Percentiles rank a stretch among this genome's conserved stretches.
These are phyloP conservation scores for Mycena galericulata DNA, from an alignment of 768 basidiomycete genomes.

Conservation along the genomic window DNA sequence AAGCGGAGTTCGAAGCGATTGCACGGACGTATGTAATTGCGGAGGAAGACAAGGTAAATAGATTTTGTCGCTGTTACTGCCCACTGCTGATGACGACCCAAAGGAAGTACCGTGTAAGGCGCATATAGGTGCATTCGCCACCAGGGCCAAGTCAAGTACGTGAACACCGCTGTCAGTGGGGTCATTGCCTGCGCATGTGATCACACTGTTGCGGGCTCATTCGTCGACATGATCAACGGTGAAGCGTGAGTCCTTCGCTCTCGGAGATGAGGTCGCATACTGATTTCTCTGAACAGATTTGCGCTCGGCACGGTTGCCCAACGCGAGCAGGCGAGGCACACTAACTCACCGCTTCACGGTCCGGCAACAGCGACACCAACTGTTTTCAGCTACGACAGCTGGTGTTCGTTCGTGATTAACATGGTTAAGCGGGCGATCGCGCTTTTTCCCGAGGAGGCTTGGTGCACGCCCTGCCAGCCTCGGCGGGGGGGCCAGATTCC, in stretches of 20 bases:
- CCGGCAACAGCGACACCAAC: not conserved
- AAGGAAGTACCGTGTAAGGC: too few species aligned
- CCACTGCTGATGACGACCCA: too few species aligned
- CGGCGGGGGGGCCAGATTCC: not conserved
- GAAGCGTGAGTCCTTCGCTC: not conserved
- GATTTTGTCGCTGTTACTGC: too few species aligned
- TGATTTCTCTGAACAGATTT: not conserved
- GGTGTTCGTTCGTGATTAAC: not conserved
- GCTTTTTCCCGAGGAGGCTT: too few species aligned
- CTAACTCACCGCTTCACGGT: not conserved
- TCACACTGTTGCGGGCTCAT: not conserved
- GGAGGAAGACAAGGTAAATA: slow-evolving; percentile 14
- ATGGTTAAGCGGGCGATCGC: too few species aligned
- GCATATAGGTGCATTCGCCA: too few species aligned
- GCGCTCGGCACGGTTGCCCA: not conserved
- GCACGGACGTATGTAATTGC: not conserved
- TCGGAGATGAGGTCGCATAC: not conserved
- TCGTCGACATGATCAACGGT: not conserved
- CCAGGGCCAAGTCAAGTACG: too few species aligned
- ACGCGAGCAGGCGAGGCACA: not conserved
- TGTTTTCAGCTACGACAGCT: not conserved
- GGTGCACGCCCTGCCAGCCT: too few species aligned
- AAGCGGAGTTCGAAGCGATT: not conserved
- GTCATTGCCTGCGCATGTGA: too few species aligned
- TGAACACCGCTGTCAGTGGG: too few species aligned